Conservation (phyloP, 106 monocot genomes). For the Narthecium ossifragum region DNA sequence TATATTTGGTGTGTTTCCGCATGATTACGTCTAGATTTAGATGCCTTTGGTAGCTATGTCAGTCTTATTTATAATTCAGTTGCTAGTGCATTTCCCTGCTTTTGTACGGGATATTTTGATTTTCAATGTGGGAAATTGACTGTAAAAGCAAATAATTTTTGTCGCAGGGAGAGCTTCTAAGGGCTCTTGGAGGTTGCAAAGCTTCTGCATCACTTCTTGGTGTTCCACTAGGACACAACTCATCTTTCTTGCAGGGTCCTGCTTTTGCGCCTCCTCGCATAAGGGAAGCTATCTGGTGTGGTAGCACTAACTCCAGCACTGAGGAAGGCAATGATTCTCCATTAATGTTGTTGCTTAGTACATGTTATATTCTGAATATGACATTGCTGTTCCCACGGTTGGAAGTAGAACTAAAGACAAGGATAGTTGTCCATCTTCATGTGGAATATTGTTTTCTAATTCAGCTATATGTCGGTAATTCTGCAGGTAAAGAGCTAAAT, state of each 20-base stretch:
- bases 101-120: too few species aligned
- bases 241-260: constrained; percentile 95
- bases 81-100: too few species aligned
- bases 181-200: constrained; percentile 72
- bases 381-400: too few species aligned
- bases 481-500: constrained; percentile 83
- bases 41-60: too few species aligned
- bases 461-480: constrained; percentile 8
- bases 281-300: constrained; percentile 98
- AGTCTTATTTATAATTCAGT: too few species aligned
- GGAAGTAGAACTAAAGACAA: too few species aligned
- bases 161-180: constrained; percentile 72
- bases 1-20: too few species aligned
- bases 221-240: constrained; percentile 95
- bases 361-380: neutral
- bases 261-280: constrained; percentile 99
- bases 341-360: neutral
- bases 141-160: constrained; percentile 1
- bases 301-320: constrained; percentile 91
- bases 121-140: neutral
- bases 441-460: too few species aligned
- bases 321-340: constrained; percentile 66
- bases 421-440: too few species aligned
- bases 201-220: constrained; percentile 86
- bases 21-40: too few species aligned